These are phyloP conservation scores for Fusarium kyushuense DNA, from an alignment of 2,329 filamentous ascomycete species.

Conservation along the genomic window DNA sequence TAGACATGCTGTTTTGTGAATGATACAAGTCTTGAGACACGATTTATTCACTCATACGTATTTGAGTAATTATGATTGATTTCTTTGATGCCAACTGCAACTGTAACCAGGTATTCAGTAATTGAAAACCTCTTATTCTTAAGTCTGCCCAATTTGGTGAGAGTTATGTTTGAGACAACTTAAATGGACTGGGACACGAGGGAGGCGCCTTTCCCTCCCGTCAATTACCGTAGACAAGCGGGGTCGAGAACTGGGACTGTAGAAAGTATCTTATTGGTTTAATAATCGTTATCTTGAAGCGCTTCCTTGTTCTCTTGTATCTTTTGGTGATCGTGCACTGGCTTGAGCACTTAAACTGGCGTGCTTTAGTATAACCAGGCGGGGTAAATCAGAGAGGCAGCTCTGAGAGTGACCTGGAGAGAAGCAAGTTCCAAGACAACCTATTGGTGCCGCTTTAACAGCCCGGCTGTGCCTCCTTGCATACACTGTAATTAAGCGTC, in stretches of 20 bases:
- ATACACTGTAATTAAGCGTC: not conserved
- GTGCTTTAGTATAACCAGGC: conserved; percentile 1
- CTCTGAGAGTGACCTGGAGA: conserved; percentile 42
- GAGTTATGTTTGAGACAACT: conserved; percentile 19
- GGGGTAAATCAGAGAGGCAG: conserved; percentile 40
- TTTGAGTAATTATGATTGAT: not conserved
- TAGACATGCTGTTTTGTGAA: not conserved
- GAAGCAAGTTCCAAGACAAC: conserved; percentile 40
- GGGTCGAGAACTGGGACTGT: conserved; percentile 1
- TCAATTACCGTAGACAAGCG: conserved; percentile 8
- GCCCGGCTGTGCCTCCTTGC: conserved; percentile 16
- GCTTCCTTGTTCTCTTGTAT: conserved; percentile 36
- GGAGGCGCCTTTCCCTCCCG: conserved; percentile 39
- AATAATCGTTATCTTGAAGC: conserved; percentile 17
- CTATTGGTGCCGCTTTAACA: conserved; percentile 45
- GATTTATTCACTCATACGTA: not conserved
- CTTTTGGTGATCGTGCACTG: conserved; percentile 46
- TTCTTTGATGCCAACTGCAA: not conserved
- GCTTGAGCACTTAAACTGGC: conserved; percentile 39
- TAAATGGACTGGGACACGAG: conserved; percentile 13
- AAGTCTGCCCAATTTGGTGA: not conserved
- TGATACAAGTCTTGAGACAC: not conserved
- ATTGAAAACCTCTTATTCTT: not conserved
- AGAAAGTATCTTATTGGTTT: conserved; percentile 43
- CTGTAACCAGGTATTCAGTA: not conserved